phyloP scores from a whole-genome alignment of 2,329 filamentous ascomycete genomes.

The Colletotrichum graminicola region DNA sequence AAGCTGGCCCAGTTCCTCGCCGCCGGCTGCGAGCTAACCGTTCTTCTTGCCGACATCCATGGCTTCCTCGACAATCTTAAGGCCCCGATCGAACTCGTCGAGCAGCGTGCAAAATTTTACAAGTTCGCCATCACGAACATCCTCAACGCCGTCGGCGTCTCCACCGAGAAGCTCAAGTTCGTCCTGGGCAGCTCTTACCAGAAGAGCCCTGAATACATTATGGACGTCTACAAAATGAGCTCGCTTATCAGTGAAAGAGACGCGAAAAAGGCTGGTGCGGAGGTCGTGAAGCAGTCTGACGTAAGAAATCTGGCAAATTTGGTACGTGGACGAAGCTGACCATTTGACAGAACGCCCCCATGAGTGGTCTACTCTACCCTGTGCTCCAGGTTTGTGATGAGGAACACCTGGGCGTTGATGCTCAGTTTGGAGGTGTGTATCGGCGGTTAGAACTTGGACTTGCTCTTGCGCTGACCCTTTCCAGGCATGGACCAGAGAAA shows the following conservation, averaged over 20 bases:
- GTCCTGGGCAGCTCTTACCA: conserved; percentile 90
- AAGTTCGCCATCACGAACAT: conserved; percentile 78
- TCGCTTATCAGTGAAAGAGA: conserved; percentile 81
- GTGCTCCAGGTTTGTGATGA: conserved; percentile 93
- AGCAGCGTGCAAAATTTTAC: conserved; percentile 88
- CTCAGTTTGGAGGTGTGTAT: conserved; percentile 82
- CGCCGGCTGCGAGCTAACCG: conserved; percentile 84
- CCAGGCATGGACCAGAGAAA: conserved; percentile 82
- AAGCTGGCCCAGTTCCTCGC: conserved; percentile 91
- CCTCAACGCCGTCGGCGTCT: conserved; percentile 82
- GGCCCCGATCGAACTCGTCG: conserved; percentile 88
- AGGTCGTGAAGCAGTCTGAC: conserved; percentile 92
- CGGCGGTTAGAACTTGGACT: neutral
- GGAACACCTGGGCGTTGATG: conserved; percentile 87
- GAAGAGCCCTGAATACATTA: conserved; percentile 76
- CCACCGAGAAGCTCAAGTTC: conserved; percentile 83
- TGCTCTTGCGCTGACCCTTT: neutral
- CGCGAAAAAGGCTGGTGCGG: conserved; percentile 90
- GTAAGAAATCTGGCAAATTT: conserved; percentile 9
- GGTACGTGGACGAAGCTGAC: conserved; percentile 13
- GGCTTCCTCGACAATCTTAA: conserved; percentile 88
- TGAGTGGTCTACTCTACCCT: conserved; percentile 84
- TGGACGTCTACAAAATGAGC: conserved; percentile 87
- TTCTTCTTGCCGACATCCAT: conserved; percentile 81
- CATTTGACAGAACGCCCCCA: conserved; percentile 59